Evolutionary conservation across 2,329 filamentous ascomycete genomes (phyloP).

Genomic region (Camillea tinctor): DNA sequence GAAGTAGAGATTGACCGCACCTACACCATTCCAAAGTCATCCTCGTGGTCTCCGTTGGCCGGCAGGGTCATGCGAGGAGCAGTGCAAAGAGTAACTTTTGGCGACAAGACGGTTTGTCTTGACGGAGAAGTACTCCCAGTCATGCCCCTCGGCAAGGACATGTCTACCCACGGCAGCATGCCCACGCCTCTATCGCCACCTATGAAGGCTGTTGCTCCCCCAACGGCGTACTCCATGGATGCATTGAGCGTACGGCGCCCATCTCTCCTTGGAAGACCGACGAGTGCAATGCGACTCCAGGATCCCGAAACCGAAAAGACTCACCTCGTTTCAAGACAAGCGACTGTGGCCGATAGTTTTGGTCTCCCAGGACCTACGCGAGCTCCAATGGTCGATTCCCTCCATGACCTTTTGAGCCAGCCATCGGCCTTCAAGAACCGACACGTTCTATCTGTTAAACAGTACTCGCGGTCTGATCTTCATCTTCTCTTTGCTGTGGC

Average conservation of each 20-base stretch:
- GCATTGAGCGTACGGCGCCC: conserved; percentile 34
- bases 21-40: conserved; percentile 54
- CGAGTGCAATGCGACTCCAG: conserved; percentile 29
- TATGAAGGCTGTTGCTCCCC: conserved; percentile 50
- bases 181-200: conserved; percentile 53
- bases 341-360: conserved; percentile 43
- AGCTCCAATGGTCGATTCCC: conserved; percentile 54
- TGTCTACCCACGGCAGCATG: conserved; percentile 65
- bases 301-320: conserved; percentile 35
- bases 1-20: conserved; percentile 75
- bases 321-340: conserved; percentile 22
- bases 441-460: conserved; percentile 87
- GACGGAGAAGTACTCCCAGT: conserved; percentile 64
- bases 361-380: conserved; percentile 47
- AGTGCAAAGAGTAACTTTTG: conserved; percentile 74
- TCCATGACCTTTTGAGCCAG: conserved; percentile 71
- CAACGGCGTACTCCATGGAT: conserved; percentile 36
- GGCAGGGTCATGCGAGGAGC: conserved; percentile 67
- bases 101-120: conserved; percentile 70
- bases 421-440: conserved; percentile 83
- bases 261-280: conserved; percentile 30
- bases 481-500: conserved; percentile 95
- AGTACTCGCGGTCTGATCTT: conserved; percentile 83
- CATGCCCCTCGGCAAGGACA: conserved; percentile 65
- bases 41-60: conserved; percentile 69